phyloP scores from a whole-genome alignment of 2,329 filamentous ascomycete genomes.

The Chrysosporium queenslandicum region DNA sequence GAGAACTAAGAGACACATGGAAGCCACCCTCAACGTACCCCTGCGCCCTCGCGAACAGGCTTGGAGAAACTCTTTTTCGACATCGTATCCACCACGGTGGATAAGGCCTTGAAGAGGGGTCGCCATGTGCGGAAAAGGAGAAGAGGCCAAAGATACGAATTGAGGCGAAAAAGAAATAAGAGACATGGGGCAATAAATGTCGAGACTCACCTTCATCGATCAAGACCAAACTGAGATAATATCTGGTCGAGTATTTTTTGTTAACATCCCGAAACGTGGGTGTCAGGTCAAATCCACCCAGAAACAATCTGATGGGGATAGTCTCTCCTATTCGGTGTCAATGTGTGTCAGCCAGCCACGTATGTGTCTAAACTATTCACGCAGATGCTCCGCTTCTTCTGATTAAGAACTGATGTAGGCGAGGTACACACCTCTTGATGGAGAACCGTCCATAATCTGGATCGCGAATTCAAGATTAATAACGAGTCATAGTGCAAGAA shows the following conservation, averaged over 20 bases:
- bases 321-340: conserved; percentile 53
- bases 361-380: neutral
- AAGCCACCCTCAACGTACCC: neutral
- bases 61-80: neutral
- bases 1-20: neutral
- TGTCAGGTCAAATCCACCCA: conserved; percentile 93
- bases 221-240: conserved; percentile 90
- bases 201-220: conserved; percentile 71
- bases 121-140: neutral
- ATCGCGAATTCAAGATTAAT: neutral
- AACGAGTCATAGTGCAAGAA: neutral
- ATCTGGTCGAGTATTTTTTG: conserved; percentile 98
- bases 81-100: neutral
- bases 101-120: neutral
- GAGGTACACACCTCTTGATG: conserved; percentile 68
- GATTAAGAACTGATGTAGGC: no score
- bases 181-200: neutral
- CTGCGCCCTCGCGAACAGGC: neutral
- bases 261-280: conserved; percentile 98
- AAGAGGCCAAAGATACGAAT: neutral
- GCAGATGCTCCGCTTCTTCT: no score
- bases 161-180: neutral
- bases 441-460: conserved; percentile 98
- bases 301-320: conserved; percentile 91
- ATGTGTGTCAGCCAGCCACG: conserved; percentile 1